Conservation (phyloP, 768 basidiomycete genomes). For the Hirschioporus abietinus region DNA sequence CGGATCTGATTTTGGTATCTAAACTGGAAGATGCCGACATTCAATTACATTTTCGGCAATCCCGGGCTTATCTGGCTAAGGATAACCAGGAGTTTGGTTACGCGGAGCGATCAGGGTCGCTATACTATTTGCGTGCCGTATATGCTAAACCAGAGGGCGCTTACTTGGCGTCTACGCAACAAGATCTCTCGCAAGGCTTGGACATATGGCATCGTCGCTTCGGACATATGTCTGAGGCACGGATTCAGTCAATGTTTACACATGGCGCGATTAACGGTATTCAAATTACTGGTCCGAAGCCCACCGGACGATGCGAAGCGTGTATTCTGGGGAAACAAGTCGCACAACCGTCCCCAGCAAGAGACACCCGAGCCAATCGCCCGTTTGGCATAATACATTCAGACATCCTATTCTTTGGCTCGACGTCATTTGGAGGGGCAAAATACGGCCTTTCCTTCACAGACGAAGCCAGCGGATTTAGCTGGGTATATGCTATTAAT, state of each 20-base stretch:
- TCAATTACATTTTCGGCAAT: too few relatives aligned
- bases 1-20: too few relatives aligned
- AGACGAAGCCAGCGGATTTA: conserved; percentile 28
- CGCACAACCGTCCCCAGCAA: neutral
- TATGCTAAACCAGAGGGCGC: neutral
- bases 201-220: neutral
- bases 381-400: neutral
- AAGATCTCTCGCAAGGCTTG: neutral
- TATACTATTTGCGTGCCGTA: neutral
- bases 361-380: neutral
- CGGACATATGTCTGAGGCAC: neutral
- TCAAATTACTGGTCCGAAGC: neutral
- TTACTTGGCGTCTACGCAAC: neutral
- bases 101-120: neutral
- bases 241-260: neutral
- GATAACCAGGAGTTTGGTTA: neutral
- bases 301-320: neutral
- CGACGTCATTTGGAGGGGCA: conserved; percentile 17
- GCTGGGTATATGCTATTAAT: conserved; percentile 20
- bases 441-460: conserved; percentile 31
- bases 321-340: neutral
- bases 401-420: neutral
- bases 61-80: too few relatives aligned
- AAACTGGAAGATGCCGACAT: too few relatives aligned
- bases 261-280: neutral